Evolutionary conservation across 1,139 yeast species (phyloP).

Genomic region (Scheffersomyces illinoinensis): DNA sequence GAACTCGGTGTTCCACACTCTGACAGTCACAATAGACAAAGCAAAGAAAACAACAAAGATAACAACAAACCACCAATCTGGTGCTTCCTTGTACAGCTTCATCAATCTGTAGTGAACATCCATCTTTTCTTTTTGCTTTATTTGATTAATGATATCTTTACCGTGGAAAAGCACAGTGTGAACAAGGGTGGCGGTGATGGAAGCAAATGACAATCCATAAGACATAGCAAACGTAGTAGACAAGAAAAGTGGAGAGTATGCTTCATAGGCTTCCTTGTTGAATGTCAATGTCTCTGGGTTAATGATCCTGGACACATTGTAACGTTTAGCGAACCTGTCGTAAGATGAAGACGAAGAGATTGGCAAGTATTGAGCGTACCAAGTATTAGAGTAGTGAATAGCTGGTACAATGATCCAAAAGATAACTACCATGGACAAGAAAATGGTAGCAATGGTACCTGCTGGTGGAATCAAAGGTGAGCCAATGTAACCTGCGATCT

Average conservation of each 20-base stretch:
- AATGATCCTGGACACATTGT: conserved; percentile 45
- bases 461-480: conserved; percentile 73
- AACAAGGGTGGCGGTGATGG: conserved; percentile 56
- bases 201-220: conserved; percentile 65
- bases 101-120: conserved; percentile 68
- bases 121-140: conserved; percentile 45
- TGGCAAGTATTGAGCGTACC: conserved; percentile 48
- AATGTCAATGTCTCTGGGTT: conserved; percentile 38
- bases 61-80: conserved; percentile 65
- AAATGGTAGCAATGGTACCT: conserved; percentile 52
- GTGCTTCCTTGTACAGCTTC: conserved; percentile 59
- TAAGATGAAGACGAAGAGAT: conserved; percentile 41
- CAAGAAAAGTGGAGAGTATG: conserved; percentile 59
- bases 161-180: conserved; percentile 61
- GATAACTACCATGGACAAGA: conserved; percentile 28
- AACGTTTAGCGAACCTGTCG: conserved; percentile 35
- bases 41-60: conserved; percentile 43
- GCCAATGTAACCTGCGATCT: conserved; percentile 54
- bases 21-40: conserved; percentile 37
- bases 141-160: conserved; percentile 46
- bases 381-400: conserved; percentile 41
- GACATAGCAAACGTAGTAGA: conserved; percentile 64
- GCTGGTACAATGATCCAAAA: conserved; percentile 47
- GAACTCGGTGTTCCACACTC: conserved; percentile 47
- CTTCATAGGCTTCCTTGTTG: conserved; percentile 47